Conservation (phyloP, 1,284 basidiomycete species). For the Ceratobasidium sp. region DNA sequence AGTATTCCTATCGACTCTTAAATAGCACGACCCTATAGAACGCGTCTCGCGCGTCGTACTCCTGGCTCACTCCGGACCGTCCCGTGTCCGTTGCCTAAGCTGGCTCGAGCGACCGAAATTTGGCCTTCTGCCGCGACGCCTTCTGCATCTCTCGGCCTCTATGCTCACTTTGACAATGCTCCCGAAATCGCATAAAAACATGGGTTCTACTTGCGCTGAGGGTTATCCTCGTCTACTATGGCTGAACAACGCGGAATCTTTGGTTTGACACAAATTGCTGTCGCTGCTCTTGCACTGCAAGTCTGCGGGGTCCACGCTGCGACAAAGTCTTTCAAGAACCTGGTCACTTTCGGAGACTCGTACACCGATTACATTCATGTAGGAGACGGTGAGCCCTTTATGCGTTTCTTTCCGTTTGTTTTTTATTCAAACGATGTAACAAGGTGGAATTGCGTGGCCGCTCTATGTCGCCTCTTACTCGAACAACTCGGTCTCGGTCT, state of each 20-base stretch:
- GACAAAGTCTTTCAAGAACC: constrained; percentile 25
- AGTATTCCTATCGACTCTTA: too few relatives aligned
- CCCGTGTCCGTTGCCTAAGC: background rate
- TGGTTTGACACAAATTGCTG: background rate
- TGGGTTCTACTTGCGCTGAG: background rate
- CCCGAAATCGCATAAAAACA: constrained; percentile 24
- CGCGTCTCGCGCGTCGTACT: too few relatives aligned
- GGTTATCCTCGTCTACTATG: background rate
- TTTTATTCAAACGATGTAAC: background rate
- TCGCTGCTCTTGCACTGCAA: constrained; percentile 9
- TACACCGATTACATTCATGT: constrained; percentile 59
- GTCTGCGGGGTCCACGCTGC: constrained; percentile 5
- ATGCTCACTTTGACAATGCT: background rate
- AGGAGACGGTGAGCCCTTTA: constrained; percentile 55
- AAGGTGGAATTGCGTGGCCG: constrained; percentile 58
- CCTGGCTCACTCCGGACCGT: constrained; percentile 6
- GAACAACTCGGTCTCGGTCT: constrained; percentile 58
- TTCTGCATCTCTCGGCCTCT: constrained; percentile 32
- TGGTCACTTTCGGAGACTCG: constrained; percentile 58
- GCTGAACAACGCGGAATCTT: background rate
- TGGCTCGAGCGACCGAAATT: background rate
- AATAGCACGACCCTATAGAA: too few relatives aligned
- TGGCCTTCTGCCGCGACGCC: background rate
- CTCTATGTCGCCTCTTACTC: constrained; percentile 57
- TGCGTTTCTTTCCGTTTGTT: too few relatives aligned